A percentile compares a stretch with the other conserved stretches of the same genome.
phyloP scores from a whole-genome alignment of 2,329 filamentous ascomycete species.

The Helotiales sp. region DNA sequence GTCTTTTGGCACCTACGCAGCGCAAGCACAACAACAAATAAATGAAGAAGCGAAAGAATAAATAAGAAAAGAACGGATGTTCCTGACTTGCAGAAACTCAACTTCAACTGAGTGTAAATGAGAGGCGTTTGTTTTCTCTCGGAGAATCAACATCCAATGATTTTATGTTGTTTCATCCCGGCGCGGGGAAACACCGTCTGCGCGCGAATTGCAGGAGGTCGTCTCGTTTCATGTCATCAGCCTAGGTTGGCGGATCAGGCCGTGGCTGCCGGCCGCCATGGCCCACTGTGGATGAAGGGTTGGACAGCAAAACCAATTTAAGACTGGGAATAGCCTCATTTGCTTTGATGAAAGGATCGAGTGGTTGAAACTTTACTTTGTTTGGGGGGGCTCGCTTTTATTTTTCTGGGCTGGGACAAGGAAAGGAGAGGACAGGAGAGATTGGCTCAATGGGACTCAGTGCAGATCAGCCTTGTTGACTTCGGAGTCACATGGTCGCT shows the following conservation, averaged over 20 bases:
- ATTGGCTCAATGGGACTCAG: no score
- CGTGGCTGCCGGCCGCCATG: not conserved
- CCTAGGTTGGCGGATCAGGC: not conserved
- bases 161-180: conserved; percentile 12
- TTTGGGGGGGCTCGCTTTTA: not conserved
- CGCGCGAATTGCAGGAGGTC: conserved; percentile 3
- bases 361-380: not conserved
- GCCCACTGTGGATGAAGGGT: not conserved
- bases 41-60: conserved; percentile 5
- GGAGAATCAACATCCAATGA: conserved; percentile 17
- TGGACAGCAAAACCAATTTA: not conserved
- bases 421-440: no score
- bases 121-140: conserved; percentile 3
- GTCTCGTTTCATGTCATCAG: conserved; percentile 20
- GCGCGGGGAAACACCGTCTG: not conserved
- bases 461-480: no score
- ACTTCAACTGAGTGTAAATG: not conserved
- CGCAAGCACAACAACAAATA: conserved; percentile 1
- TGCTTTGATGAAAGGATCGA: not conserved
- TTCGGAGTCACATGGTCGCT: no score
- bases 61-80: not conserved
- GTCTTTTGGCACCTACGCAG: not conserved
- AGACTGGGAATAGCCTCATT: not conserved
- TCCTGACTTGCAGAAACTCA: not conserved
- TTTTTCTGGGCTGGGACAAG: no score